These are phyloP conservation scores for Gossypium mustelinum DNA, from an alignment of 345 rosid genomes.

Conservation along the genomic window DNA sequence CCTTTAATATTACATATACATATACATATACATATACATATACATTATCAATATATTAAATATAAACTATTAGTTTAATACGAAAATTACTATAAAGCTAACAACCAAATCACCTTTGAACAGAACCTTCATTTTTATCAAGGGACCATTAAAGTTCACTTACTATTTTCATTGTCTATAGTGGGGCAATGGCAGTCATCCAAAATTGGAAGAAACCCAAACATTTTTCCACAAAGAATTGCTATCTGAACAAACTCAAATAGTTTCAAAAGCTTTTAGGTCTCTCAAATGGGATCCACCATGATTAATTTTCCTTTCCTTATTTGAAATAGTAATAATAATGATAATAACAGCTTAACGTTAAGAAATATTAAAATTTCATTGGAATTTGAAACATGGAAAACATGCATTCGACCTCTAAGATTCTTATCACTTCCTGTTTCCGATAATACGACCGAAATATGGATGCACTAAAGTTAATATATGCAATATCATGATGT, in stretches of 20 bases:
- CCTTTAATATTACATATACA: too few relatives aligned
- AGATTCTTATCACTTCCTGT: neutral
- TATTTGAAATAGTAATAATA: too few relatives aligned
- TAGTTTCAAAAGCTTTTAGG: neutral
- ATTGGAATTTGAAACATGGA: neutral
- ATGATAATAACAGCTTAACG: neutral
- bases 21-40: too few relatives aligned
- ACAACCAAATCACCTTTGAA: neutral
- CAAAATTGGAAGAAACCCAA: neutral
- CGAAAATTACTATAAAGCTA: neutral
- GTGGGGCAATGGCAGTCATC: neutral
- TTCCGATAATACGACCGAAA: neutral
- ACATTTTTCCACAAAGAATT: neutral
- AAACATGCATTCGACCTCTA: neutral
- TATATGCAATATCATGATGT: neutral
- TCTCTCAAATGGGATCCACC: conserved; percentile 1
- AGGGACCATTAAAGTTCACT: too few relatives aligned
- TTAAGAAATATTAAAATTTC: neutral
- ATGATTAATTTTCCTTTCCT: neutral
- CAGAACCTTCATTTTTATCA: neutral
- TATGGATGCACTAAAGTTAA: neutral
- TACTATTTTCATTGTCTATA: too few relatives aligned
- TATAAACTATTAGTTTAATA: too few relatives aligned
- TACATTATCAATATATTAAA: too few relatives aligned
- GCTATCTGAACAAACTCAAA: conserved; percentile 8